A percentile compares a stretch with the other conserved stretches of the same genome.
phyloP scores from a whole-genome alignment of 2,329 filamentous ascomycete species.

The Colletotrichum sp. region DNA sequence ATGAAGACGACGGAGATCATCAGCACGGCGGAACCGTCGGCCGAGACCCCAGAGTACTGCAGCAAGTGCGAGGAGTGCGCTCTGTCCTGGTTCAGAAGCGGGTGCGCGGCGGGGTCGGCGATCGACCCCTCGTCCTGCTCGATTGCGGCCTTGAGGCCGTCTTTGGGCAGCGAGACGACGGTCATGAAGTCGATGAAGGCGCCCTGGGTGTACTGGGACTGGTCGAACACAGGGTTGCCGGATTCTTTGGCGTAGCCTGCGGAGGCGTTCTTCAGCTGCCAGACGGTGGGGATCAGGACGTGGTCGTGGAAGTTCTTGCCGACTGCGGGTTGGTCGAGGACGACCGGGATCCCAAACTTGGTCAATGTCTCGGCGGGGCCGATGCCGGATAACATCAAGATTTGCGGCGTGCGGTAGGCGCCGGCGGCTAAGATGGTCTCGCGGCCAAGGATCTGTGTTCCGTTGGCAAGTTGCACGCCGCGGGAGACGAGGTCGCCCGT shows the following conservation, averaged over 20 bases:
- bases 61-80: not conserved
- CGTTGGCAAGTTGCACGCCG: conserved; percentile 30
- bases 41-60: not conserved
- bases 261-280: conserved; percentile 34
- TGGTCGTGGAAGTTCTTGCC: conserved; percentile 14
- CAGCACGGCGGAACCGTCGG: not conserved
- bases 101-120: conserved; percentile 32
- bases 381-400: conserved; percentile 3
- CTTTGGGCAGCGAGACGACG: conserved; percentile 28
- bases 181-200: conserved; percentile 41
- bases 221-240: conserved; percentile 34
- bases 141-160: conserved; percentile 34
- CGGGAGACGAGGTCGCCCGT: conserved; percentile 14
- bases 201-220: conserved; percentile 39
- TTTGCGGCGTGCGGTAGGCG: not conserved
- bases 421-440: conserved; percentile 24
- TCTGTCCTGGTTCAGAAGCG: conserved; percentile 30
- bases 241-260: conserved; percentile 36
- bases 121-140: conserved; percentile 35
- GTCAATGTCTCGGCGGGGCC: not conserved
- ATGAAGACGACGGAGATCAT: conserved; percentile 10
- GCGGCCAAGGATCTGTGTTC: conserved; percentile 30
- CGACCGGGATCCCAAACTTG: not conserved
- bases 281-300: conserved; percentile 30
- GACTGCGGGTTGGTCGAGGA: not conserved